Percentiles rank a stretch among this genome's conserved stretches.
Evolutionary conservation across 2,329 filamentous ascomycete genomes (phyloP).

Genomic region (Penicillium freii): DNA sequence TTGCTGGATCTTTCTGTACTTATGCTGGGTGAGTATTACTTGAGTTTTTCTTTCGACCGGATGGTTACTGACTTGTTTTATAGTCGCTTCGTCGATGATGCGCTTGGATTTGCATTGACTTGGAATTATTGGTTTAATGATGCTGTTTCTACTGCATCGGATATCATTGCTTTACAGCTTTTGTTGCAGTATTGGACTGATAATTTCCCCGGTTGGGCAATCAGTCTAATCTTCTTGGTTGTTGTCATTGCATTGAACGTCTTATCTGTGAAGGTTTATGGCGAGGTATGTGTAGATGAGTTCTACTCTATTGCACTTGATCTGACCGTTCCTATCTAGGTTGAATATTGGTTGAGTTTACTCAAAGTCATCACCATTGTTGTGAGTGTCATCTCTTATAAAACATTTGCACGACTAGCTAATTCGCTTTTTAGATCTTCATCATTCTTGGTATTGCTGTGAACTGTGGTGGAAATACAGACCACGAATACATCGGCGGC

Average conservation of each 20-base stretch:
- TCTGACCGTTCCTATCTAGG: constrained; percentile 19
- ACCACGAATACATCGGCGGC: constrained; percentile 57
- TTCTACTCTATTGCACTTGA: not conserved
- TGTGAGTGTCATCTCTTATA: constrained; percentile 26
- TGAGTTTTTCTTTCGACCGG: not conserved
- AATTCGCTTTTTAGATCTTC: constrained; percentile 46
- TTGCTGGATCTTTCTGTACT: constrained; percentile 56
- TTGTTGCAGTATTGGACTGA: constrained; percentile 62
- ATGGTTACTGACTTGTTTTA: constrained; percentile 2
- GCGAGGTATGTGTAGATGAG: constrained; percentile 43
- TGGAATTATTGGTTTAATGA: constrained; percentile 64
- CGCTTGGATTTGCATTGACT: constrained; percentile 45
- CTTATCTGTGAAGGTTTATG: constrained; percentile 54
- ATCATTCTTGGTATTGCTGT: constrained; percentile 63
- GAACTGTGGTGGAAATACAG: constrained; percentile 57
- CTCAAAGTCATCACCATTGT: constrained; percentile 45
- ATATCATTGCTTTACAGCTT: constrained; percentile 60
- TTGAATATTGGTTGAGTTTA: constrained; percentile 44
- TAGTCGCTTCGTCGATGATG: constrained; percentile 46
- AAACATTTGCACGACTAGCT: constrained; percentile 16
- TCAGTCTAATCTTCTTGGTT: constrained; percentile 62
- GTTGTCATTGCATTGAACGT: constrained; percentile 55
- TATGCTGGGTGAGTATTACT: constrained; percentile 49
- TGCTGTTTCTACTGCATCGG: constrained; percentile 59
- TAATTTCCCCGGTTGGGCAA: constrained; percentile 61